These are phyloP conservation scores for Purshia tridentata DNA, from an alignment of 306 rosid species.

Conservation along the genomic window DNA sequence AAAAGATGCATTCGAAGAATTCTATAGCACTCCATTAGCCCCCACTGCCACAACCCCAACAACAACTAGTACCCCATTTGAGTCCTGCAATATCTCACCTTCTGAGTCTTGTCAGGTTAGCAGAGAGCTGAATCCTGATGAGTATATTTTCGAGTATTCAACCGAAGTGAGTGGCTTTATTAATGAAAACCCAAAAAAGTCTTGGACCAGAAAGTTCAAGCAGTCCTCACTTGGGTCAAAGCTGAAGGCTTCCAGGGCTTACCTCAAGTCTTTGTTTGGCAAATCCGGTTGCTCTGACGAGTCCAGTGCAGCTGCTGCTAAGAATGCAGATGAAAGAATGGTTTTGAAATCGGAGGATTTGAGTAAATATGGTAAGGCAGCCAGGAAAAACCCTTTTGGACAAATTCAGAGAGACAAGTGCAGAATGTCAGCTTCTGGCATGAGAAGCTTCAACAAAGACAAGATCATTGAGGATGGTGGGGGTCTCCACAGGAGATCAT, in stretches of 20 bases:
- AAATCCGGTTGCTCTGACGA: slow-evolving; percentile 81
- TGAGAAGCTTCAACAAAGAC: slow-evolving; percentile 38
- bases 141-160: slow-evolving; percentile 45
- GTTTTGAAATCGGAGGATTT: slow-evolving; percentile 54
- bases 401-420: slow-evolving; percentile 56
- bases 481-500: slow-evolving; percentile 73
- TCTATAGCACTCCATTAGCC: slow-evolving; percentile 72
- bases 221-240: slow-evolving; percentile 67
- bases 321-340: slow-evolving; percentile 68
- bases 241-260: slow-evolving; percentile 85
- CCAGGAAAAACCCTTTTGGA: slow-evolving; percentile 56
- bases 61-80: slow-evolving; percentile 67
- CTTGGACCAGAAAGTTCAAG: slow-evolving; percentile 81
- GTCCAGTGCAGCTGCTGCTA: slow-evolving; percentile 59
- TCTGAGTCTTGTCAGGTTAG: slow-evolving; percentile 72
- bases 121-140: slow-evolving; percentile 63
- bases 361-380: slow-evolving; percentile 39
- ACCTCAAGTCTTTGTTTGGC: slow-evolving; percentile 74
- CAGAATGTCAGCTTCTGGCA: slow-evolving; percentile 36
- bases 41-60: slow-evolving; percentile 69
- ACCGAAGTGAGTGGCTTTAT: slow-evolving; percentile 31
- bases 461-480: slow-evolving; percentile 38
- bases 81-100: slow-evolving; percentile 86
- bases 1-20: slow-evolving; percentile 54
- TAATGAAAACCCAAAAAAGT: slow-evolving; percentile 51